Base-by-base conservation (phyloP, 108 stramenopile genomes). In the Nitzschia putrida region DNA sequence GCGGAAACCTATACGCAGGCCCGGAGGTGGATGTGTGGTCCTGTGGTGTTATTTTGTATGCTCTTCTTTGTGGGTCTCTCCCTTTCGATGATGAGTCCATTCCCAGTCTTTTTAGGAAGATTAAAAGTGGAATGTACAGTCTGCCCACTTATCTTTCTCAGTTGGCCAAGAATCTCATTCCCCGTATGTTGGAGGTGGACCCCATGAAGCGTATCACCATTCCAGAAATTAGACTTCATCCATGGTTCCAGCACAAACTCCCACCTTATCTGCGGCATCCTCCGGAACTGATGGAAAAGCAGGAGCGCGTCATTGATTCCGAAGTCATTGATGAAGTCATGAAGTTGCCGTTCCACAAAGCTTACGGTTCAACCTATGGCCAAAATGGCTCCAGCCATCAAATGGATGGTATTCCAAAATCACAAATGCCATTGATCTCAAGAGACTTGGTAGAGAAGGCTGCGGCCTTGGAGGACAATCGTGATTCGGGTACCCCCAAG, bases 61-160 rank as follows among this genome's bases (percentile, higher is more conserved):
- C 98, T n/a, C 85, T 99, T 21, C 78, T 99, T 6, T 99, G 98
- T 76, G 98, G 98, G 26, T 92, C 91, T 22, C 88, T 99, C 9
- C 98, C 98, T 13, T 99, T 99, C 60, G 98, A 99, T 79, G 98
- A 99, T 80, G 99, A 99, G 77, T 94, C 90, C 49, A 99, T 99
- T 68, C 97, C 97, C 11, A 97, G 94, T 77, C 84, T 99, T 25
- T 99, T 99, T 82, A 97, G 97, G 84, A 99, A 99, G 83, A 99
- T 99, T 81, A 98, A 98, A 83, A 87, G 87, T 56, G 99, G 99
- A 57, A 97, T 97, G 94, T 99, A 98, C 82, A 87, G 89, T 70
- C 70, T 98, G 51, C 99, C 99, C 18, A 87, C 90, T 37, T 97
- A 98, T 84, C 79, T 99, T 43, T 90, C 87, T 45, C 94, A 97